A percentile compares a stretch with the other conserved stretches of the same genome.
Evolutionary conservation across 352 stramenopile species (phyloP).

Genomic region (Phytophthora pisi): DNA sequence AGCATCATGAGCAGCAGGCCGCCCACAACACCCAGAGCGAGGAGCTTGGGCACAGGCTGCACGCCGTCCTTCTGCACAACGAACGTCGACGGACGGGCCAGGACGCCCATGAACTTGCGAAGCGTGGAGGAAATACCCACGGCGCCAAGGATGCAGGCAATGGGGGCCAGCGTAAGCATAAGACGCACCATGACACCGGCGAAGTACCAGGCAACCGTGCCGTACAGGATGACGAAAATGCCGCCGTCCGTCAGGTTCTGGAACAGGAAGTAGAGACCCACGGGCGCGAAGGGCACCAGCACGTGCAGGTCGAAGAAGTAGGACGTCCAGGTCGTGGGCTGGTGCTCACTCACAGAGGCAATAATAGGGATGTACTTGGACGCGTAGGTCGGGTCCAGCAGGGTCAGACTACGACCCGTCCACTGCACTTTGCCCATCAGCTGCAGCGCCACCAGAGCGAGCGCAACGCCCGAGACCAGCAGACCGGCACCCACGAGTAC

Average conservation of each 20-base stretch:
- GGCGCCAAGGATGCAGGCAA: slow-evolving; percentile 91
- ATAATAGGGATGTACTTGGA: slow-evolving; percentile 96
- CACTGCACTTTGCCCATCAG: slow-evolving; percentile 88
- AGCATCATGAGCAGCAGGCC: slow-evolving; percentile 75
- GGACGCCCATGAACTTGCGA: slow-evolving; percentile 80
- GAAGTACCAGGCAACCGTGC: slow-evolving; percentile 93
- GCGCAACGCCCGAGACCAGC: slow-evolving; percentile 61
- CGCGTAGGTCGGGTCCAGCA: slow-evolving; percentile 92
- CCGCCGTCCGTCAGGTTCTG: slow-evolving; percentile 86
- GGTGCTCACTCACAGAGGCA: slow-evolving; percentile 93
- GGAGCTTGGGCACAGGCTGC: slow-evolving; percentile 64
- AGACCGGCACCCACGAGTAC: slow-evolving; percentile 65
- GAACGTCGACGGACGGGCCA: slow-evolving; percentile 61
- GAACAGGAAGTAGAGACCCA: slow-evolving; percentile 93
- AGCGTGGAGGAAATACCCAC: slow-evolving; percentile 84
- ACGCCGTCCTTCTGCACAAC: slow-evolving; percentile 58
- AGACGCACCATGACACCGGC: slow-evolving; percentile 93
- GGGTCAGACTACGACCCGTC: slow-evolving; percentile 90
- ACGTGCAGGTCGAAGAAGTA: slow-evolving; percentile 95
- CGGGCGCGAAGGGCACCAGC: slow-evolving; percentile 90
- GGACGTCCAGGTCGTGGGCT: slow-evolving; percentile 93
- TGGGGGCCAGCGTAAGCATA: slow-evolving; percentile 92
- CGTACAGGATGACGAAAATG: slow-evolving; percentile 95
- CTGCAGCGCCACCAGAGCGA: slow-evolving; percentile 77
- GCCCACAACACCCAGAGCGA: slow-evolving; percentile 63